A percentile compares a stretch with the other conserved stretches of the same genome.
phyloP scores from a whole-genome alignment of 2,329 filamentous ascomycete species.

The Sordariomycetes sp. region DNA sequence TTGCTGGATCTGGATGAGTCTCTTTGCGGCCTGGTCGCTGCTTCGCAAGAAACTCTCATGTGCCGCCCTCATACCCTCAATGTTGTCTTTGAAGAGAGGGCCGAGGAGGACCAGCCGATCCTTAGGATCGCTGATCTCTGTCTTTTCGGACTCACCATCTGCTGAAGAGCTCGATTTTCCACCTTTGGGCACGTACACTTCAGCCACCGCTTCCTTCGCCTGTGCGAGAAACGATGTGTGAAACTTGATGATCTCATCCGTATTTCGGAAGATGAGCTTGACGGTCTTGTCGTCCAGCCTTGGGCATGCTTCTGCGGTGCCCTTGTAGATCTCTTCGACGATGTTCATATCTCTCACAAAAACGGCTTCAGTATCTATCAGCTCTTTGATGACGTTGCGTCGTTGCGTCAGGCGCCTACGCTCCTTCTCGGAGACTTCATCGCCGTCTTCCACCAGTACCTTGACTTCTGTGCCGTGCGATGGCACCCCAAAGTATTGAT shows the following conservation, averaged over 20 bases:
- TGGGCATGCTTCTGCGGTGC: conserved; percentile 74
- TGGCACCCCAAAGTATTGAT: conserved; percentile 26
- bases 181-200: conserved; percentile 62
- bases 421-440: conserved; percentile 40
- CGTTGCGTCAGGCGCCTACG: conserved; percentile 70
- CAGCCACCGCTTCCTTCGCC: conserved; percentile 70
- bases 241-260: conserved; percentile 81
- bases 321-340: conserved; percentile 94
- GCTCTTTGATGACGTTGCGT: conserved; percentile 77
- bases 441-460: conserved; percentile 24
- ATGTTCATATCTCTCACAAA: conserved; percentile 97
- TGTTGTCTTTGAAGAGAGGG: conserved; percentile 43
- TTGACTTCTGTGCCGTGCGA: conserved; percentile 27
- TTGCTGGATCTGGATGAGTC: conserved; percentile 52
- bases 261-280: conserved; percentile 87
- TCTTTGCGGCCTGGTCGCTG: conserved; percentile 53
- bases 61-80: conserved; percentile 50
- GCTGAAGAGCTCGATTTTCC: conserved; percentile 31
- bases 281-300: conserved; percentile 76
- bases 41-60: conserved; percentile 56
- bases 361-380: conserved; percentile 84
- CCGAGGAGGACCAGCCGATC: conserved; percentile 45
- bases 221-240: conserved; percentile 71
- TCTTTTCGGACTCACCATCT: conserved; percentile 21
- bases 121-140: conserved; percentile 38